phyloP scores from a whole-genome alignment of 192 early-diverging fungal species.

The Cetraspora pellucida region DNA sequence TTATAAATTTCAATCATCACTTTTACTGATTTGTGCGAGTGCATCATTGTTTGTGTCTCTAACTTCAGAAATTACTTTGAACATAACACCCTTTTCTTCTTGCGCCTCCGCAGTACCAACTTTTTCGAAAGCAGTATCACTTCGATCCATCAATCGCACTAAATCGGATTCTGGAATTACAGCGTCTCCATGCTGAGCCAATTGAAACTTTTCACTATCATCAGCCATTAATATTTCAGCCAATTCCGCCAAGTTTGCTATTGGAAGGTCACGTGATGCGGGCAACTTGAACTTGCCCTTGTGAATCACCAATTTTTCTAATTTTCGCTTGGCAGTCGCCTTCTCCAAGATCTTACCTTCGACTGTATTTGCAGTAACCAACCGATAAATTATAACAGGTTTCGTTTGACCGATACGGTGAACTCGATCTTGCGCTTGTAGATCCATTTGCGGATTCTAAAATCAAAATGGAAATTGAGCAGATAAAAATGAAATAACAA shows the following conservation, averaged over 20 bases:
- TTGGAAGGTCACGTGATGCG: slow-evolving; percentile 2
- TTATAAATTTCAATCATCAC: too few species aligned
- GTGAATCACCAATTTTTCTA: slow-evolving; percentile 96
- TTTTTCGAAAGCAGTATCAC: slow-evolving; percentile 46
- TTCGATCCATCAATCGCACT: slow-evolving; percentile 58
- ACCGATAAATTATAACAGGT: slow-evolving; percentile 89
- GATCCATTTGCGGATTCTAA: slow-evolving; percentile 97
- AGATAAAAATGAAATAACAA: background rate
- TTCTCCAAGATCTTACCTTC: slow-evolving; percentile 81
- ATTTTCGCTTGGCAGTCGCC: slow-evolving; percentile 81
- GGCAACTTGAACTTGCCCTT: slow-evolving; percentile 78
- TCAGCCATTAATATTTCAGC: slow-evolving; percentile 73
- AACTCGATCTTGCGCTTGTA: slow-evolving; percentile 95
- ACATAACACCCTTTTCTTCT: slow-evolving; percentile 38
- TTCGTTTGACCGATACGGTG: slow-evolving; percentile 95
- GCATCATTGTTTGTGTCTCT: slow-evolving; percentile 56
- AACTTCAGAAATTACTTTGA: slow-evolving; percentile 52
- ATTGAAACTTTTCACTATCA: slow-evolving; percentile 67
- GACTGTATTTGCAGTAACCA: slow-evolving; percentile 83
- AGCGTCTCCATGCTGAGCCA: slow-evolving; percentile 56
- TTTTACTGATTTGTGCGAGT: slow-evolving; percentile 36
- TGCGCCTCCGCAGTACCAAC: slow-evolving; percentile 13
- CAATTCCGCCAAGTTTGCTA: slow-evolving; percentile 63
- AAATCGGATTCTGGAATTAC: slow-evolving; percentile 62
- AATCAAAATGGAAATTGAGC: slow-evolving; percentile 6